Evolutionary conservation across 2,329 filamentous ascomycete species (phyloP), one percentile per base, ranked within the genome.

Genomic region (Chaetomium strumarium): DNA sequence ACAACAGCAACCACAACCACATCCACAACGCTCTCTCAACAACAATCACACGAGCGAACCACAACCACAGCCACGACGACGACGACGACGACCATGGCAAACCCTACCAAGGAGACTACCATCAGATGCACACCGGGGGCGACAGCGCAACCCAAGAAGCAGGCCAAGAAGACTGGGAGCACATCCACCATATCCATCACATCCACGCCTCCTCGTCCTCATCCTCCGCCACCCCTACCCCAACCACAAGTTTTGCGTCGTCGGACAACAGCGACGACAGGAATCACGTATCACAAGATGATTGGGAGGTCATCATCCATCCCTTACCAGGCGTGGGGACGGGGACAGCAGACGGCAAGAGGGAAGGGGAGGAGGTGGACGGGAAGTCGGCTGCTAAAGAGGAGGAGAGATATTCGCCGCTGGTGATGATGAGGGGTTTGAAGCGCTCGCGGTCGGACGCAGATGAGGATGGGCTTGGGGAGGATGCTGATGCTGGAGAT

Each of bases 141-240:
- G 33, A 7, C 24, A 24, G 24, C 24, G 7, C 24, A 24, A 24
- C 24, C 24, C 33, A 34, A 34, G 33, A 34, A 10, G 11, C 33
- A 10, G 12, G 33, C 5, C 56, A 55, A 7, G 50, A 53, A 19
- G 53, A 56, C 13, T 60, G 58, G 59, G 55, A 60, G 6, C 54
- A 58, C 17, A 46, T 55, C n/a, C 30, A 40, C 13, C 24, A 29
- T 13, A 41, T 38, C 19, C 19, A 31, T n/a, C 16, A 16, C 20
- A 33, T 14, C 13, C 33, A 12, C 33, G 5, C 33, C 10, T 34
- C 33, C 10, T 34, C 33, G 13, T 34, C 33, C 29, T 14, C 8
- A 30, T 16, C 34, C 8, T 34, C 41, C 17, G 4, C 33, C 34
- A 3, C 34, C 8, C 2, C 34, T 2, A 37, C 11, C 14, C 5